Evolutionary conservation across 2,329 filamentous ascomycete genomes (phyloP), one percentile per base, ranked within the genome.

Genomic region (Penicillium sp.): DNA sequence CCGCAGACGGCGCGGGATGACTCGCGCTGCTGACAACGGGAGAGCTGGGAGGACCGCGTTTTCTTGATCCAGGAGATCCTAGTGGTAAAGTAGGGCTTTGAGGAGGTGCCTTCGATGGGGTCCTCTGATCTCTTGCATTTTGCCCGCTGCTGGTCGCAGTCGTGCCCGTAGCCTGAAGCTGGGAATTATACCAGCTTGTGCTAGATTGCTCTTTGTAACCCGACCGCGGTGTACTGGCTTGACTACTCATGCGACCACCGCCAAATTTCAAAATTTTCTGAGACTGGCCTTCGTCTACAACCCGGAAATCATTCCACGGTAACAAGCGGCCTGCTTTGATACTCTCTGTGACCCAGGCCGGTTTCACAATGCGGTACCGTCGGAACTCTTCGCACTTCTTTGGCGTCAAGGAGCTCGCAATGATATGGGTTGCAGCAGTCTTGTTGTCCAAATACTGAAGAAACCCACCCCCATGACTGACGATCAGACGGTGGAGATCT

Each of bases 401-500:
- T 0, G 91, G 93, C 0, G 95, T 95, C 22, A 99, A 79, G 52
- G 86, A 89, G 52, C 91, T 93, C 3, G 93, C 93, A 66, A 99
- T 92, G 64, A 99, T 96, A 72, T 99, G 93, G 1, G 96, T 99
- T 0, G 92, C 93, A 71, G 90, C 89, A 1, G 93, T 98, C 78
- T 99, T 99, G 37, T 88, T 90, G 73, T 97, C 93, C 11, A 99
- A 80, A 68, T 98, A 98, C 73, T 99, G 95, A 59, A 97, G 83
- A 66, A 96, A 98, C 0, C 90, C 90, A 31, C 93, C 96, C n/a
- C 95, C 95, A 84, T 98, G 87, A 65, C 89, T 86, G 19, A 99
- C 93, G 55, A 99, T 89, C 58, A 96, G 83, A 52, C 82, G 87
- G 77, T 96, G 93, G 19, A 99, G 84, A 81, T 96, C 86, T 65